Conservation (phyloP, 768 basidiomycete genomes). For the Peribolospora kevripleyi region DNA sequence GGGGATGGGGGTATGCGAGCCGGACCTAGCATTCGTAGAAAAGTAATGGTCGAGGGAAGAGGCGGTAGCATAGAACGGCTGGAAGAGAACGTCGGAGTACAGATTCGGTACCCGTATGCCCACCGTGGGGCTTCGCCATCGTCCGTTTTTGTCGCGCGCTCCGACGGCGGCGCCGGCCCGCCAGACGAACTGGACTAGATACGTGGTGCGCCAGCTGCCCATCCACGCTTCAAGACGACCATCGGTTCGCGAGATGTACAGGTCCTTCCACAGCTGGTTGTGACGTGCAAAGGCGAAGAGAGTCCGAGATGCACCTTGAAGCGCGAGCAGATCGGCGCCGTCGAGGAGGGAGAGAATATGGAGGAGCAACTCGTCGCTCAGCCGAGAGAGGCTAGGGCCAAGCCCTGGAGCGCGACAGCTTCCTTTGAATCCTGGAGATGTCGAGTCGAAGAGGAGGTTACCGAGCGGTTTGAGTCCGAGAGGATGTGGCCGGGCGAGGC, state of each 20-base stretch:
- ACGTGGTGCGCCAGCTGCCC: slow-evolving; percentile 8
- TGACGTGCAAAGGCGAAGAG: slow-evolving; percentile 7
- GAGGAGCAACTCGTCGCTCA: slow-evolving; percentile 11
- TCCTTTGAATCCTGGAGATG: not conserved
- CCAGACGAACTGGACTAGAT: slow-evolving; percentile 1
- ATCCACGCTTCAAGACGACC: slow-evolving; percentile 5
- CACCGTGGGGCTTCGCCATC: slow-evolving; percentile 2
- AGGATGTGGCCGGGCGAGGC: no score
- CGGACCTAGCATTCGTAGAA: slow-evolving; percentile 1
- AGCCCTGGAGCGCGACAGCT: not conserved
- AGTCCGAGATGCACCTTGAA: slow-evolving; percentile 1
- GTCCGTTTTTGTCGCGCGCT: not conserved
- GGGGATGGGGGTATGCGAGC: slow-evolving; percentile 2
- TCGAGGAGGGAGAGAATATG: slow-evolving; percentile 5
- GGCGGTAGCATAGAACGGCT: slow-evolving; percentile 7
- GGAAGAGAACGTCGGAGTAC: slow-evolving; percentile 14
- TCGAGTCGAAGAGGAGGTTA: slow-evolving; percentile 4
- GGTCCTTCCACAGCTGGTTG: slow-evolving; percentile 9
- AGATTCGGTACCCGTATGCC: slow-evolving; percentile 3
- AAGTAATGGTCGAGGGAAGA: not conserved
- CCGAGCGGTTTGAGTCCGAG: slow-evolving; percentile 1
- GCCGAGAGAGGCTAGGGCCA: slow-evolving; percentile 1
- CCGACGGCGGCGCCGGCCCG: not conserved
- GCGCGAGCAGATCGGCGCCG: slow-evolving; percentile 1
- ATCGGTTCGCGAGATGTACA: slow-evolving; percentile 2